Evolutionary conservation across 495 filamentous ascomycete genomes (phyloP), one percentile per base, ranked within the genome.

Genomic region (Penicillium alfredii): DNA sequence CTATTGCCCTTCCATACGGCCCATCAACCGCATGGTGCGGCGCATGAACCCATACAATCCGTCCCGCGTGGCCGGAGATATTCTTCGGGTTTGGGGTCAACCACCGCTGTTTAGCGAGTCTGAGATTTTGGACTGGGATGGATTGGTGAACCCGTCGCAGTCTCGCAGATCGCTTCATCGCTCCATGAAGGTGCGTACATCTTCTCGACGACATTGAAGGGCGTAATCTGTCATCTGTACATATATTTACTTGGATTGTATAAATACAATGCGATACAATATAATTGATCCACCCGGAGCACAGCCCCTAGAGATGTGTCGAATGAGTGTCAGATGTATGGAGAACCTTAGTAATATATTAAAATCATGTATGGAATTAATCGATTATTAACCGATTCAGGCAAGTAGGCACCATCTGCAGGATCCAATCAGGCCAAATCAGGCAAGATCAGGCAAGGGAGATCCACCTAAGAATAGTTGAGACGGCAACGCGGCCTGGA

Each of bases 21-120:
- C 35, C 7, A 47, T 51, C 44, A 71, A 68, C 30, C 58, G 64
- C 4, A 55, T 51, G 25, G 32, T 69, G 33, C 58, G 67, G 16
- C 36, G 46, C 5, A 34, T 53, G 28, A 69, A 68, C 35, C 61
- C 58, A 1, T 69, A 59, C 12, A 40, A 13, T 14, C 18, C 55
- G 6, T 45, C 57, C 9, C 54, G 39, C 18, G 56, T 69, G 6
- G 16, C 60, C 4, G 21, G 21, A 1, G 62, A 66, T 40, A 52
- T 66, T 7, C 38, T 56, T 21, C 42, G 34, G 26, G 63, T 55
- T 5, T 69, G 65, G 60, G 64, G 64, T 12, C 44, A 53, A 8
- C 33, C 47, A 13, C 39, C 44, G 7, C 34, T 66, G 29, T 60
- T 66, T 23, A 34, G 45, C 17, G 49, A 44, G 4, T 14, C 33